Conservation (phyloP, 306 rosid genomes). For the Alnus rubra region DNA sequence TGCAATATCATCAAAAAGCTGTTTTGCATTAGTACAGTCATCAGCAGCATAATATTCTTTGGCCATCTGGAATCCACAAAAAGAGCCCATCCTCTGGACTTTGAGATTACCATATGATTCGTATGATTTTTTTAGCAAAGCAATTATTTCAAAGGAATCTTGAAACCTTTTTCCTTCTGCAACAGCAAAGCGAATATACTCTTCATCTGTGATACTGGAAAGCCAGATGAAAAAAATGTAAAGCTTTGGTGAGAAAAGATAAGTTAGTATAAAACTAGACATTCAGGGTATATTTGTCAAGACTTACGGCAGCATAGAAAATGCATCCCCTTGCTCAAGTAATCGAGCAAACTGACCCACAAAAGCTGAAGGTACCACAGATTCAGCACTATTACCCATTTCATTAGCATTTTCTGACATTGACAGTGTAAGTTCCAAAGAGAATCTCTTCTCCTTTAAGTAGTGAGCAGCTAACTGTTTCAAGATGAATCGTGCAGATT, state of each 20-base stretch:
- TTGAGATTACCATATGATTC: slow-evolving; percentile 64
- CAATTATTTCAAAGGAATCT: slow-evolving; percentile 88
- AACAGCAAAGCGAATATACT: slow-evolving; percentile 59
- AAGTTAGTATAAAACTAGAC: slow-evolving; percentile 19
- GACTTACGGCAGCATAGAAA: slow-evolving; percentile 79
- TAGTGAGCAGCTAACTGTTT: slow-evolving; percentile 88
- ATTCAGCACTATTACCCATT: slow-evolving; percentile 55
- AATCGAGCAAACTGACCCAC: slow-evolving; percentile 85
- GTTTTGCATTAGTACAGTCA: slow-evolving; percentile 67
- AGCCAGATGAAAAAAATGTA: slow-evolving; percentile 25
- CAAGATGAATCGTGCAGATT: slow-evolving; percentile 22
- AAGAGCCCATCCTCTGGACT: slow-evolving; percentile 72
- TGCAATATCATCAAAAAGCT: slow-evolving; percentile 64
- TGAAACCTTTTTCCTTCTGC: slow-evolving; percentile 83
- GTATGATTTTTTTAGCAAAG: slow-evolving; percentile 68
- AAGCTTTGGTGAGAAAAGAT: slow-evolving; percentile 28
- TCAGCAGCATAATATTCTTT: slow-evolving; percentile 76
- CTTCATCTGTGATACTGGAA: slow-evolving; percentile 88
- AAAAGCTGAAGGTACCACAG: slow-evolving; percentile 75
- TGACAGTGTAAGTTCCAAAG: slow-evolving; percentile 66
- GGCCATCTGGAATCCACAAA: slow-evolving; percentile 84
- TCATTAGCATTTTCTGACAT: slow-evolving; percentile 65
- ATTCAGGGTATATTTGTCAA: slow-evolving; percentile 12
- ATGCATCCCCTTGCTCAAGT: slow-evolving; percentile 69
- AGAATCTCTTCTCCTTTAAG: slow-evolving; percentile 79